Conservation (phyloP, 2,329 filamentous ascomycete species). For the Macroventuria anomochaeta region DNA sequence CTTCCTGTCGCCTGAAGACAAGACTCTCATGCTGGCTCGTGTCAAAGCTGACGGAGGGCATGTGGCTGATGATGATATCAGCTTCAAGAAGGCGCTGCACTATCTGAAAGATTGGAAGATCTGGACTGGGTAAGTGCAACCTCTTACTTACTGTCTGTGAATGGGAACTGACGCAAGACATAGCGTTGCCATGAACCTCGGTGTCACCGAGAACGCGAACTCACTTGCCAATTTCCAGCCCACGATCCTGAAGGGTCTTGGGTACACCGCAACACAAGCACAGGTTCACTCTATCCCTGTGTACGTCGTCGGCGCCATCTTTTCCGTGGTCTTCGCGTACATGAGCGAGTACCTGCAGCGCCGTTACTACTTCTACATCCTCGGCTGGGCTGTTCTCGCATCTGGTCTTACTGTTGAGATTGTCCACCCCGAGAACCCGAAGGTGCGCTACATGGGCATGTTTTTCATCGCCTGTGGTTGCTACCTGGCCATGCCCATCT, state of each 20-base stretch:
- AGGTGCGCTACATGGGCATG: slow-evolving; percentile 59
- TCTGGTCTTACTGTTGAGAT: slow-evolving; percentile 60
- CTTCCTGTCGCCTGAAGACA: slow-evolving; percentile 60
- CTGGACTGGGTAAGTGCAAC: slow-evolving; percentile 57
- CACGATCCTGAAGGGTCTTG: slow-evolving; percentile 45
- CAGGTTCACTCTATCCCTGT: slow-evolving; percentile 48
- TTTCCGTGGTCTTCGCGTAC: slow-evolving; percentile 40
- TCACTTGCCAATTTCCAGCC: slow-evolving; percentile 44
- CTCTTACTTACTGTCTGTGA: neutral
- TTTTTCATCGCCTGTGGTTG: slow-evolving; percentile 62
- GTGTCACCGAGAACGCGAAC: slow-evolving; percentile 42
- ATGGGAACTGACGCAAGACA: neutral
- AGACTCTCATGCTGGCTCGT: slow-evolving; percentile 59
- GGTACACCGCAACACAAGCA: slow-evolving; percentile 43
- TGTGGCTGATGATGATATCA: slow-evolving; percentile 54
- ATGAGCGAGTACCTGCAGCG: slow-evolving; percentile 34
- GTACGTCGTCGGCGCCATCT: slow-evolving; percentile 40
- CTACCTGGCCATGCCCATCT: slow-evolving; percentile 63
- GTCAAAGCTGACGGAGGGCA: slow-evolving; percentile 56
- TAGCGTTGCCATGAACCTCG: slow-evolving; percentile 38
- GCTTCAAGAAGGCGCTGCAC: slow-evolving; percentile 54
- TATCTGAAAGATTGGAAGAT: slow-evolving; percentile 62
- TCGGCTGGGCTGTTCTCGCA: slow-evolving; percentile 49
- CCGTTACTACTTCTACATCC: slow-evolving; percentile 41
- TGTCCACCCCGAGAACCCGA: slow-evolving; percentile 42